Evolutionary conservation across 2,329 filamentous ascomycete species (phyloP), one percentile per base, ranked within the genome.

Genomic region (Rhexocercosporidium sp.): DNA sequence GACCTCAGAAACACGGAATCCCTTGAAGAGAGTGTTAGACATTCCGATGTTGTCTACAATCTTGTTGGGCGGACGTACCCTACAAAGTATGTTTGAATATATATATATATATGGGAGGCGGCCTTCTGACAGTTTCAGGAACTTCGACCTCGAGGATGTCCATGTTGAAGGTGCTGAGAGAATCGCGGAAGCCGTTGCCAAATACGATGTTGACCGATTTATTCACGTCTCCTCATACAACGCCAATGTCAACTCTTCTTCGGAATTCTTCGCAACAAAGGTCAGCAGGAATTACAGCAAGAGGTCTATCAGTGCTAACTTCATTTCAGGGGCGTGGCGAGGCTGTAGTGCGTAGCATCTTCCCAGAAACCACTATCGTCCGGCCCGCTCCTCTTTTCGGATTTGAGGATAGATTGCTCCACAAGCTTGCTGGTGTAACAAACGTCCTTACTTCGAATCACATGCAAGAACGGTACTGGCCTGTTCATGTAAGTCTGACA

Each of bases 41-140:
- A 99, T 81, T 98, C 95, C 49, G 96, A 99, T 78, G 92, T 97
- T 70, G 96, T 99, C 72, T 97, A 97, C 85, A 99, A 99, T 82
- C 85, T 99, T 75, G 86, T 97, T 77, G 96, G 96, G 72, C 92
- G 95, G 71, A 92, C 95, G 80, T 98, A 98, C 80, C 92, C 95
- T 71, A 99, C 96, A 75, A 99, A 99, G 92, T 94, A 83, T 75
- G 86, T 78, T 18, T 27, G 14, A 65, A 27, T n/a, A n/a, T n/a
- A n/a, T 31, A 25, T 11, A 29, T n/a, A 47, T 9, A 29, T 22
- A 53, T 12, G 16, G 11, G 2, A 63, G 12, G 20, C 53, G 46
- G 22, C 2, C 57, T 62, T 72, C 77, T 83, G 73, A 83, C 71
- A 56, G 11, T n/a, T 56, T 27, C 9, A 94, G 92, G 86, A 99